Evolutionary conservation across 2,329 filamentous ascomycete genomes (phyloP).

Genomic region (Fusarium goolgardi): DNA sequence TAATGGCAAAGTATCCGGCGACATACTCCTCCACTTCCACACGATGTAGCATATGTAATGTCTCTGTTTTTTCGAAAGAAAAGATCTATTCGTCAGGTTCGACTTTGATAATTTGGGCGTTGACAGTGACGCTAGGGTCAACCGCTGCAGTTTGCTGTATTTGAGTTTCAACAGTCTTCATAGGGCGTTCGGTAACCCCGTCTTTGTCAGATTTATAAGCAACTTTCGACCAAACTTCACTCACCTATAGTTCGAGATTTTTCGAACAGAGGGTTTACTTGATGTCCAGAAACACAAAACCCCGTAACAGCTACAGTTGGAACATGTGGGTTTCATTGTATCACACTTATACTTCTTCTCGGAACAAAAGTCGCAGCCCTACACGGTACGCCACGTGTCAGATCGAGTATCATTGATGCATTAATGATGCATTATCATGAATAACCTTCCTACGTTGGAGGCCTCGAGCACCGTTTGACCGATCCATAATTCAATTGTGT

Average conservation of each 20-base stretch:
- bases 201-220: background rate
- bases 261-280: background rate
- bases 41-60: no score
- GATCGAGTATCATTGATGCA: no score
- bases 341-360: background rate
- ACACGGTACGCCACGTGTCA: no score
- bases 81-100: no score
- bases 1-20: no score
- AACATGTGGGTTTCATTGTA: background rate
- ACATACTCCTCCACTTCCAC: no score
- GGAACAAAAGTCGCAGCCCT: background rate
- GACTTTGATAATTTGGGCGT: no score
- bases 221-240: background rate
- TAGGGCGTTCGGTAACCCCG: background rate
- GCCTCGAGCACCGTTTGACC: background rate
- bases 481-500: background rate
- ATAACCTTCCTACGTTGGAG: background rate
- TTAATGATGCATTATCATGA: background rate
- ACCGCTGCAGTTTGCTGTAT: no score
- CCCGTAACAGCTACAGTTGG: background rate
- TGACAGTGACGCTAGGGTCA: no score
- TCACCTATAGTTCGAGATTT: background rate
- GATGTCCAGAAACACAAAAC: background rate
- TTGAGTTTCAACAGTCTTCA: no score
- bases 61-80: no score